A percentile compares a stretch with the other conserved stretches of the same genome.
These are phyloP conservation scores for Vigna hirtella DNA, from an alignment of 306 rosid species.

Conservation along the genomic window DNA sequence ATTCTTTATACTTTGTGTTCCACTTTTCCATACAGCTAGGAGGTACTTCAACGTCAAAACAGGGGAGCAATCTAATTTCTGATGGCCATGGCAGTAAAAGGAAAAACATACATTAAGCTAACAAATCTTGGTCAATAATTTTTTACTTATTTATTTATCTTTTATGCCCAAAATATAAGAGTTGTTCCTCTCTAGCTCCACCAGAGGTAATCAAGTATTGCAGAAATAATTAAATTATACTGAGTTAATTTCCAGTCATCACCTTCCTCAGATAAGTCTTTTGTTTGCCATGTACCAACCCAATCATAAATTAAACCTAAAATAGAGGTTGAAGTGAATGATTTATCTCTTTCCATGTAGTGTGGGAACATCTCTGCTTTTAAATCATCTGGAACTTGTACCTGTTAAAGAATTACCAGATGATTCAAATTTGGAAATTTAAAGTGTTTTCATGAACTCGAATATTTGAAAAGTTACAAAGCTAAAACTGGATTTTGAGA, in stretches of 20 bases:
- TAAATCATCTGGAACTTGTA: slow-evolving; percentile 60
- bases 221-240: not conserved
- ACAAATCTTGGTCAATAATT: too few relatives aligned
- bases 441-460: not conserved
- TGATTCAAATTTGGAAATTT: not conserved
- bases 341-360: slow-evolving; percentile 60
- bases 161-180: not conserved
- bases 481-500: not conserved
- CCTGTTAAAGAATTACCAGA: slow-evolving; percentile 46
- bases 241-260: slow-evolving; percentile 7
- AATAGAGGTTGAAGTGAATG: slow-evolving; percentile 66
- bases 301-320: slow-evolving; percentile 71
- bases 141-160: not conserved
- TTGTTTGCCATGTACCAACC: slow-evolving; percentile 50
- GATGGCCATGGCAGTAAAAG: slow-evolving; percentile 35
- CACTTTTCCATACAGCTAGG: slow-evolving; percentile 45
- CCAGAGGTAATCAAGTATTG: not conserved
- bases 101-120: slow-evolving; percentile 17
- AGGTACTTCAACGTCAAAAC: slow-evolving; percentile 67
- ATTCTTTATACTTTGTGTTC: slow-evolving; percentile 41
- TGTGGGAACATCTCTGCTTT: slow-evolving; percentile 61
- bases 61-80: slow-evolving; percentile 63
- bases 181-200: not conserved
- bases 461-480: not conserved
- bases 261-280: slow-evolving; percentile 53